A percentile compares a stretch with the other conserved stretches of the same genome.
Evolutionary conservation across 805 yeast species (phyloP).

Genomic region (Lipomyces mesembrius): DNA sequence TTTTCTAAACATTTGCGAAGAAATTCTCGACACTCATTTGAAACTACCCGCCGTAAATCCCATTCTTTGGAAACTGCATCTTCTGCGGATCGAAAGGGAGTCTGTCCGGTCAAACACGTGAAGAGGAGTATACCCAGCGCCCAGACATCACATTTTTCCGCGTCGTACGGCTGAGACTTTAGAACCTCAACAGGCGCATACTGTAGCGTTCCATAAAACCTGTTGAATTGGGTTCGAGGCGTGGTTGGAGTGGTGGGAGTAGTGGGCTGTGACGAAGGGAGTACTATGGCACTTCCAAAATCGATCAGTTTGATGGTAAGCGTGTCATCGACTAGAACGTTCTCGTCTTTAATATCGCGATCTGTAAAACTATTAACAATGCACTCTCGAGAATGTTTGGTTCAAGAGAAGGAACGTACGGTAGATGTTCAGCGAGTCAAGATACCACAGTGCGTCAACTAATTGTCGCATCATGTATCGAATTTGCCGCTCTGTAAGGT

Average conservation of each 20-base stretch:
- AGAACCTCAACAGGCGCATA: constrained; percentile 37
- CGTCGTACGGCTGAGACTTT: constrained; percentile 29
- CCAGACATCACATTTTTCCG: constrained; percentile 37
- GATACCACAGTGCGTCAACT: constrained; percentile 34
- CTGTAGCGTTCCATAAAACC: constrained; percentile 37
- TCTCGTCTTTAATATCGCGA: constrained; percentile 80
- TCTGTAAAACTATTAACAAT: constrained; percentile 8
- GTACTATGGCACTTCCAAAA: constrained; percentile 56
- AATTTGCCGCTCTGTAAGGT: constrained; percentile 32
- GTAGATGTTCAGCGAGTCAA: constrained; percentile 26
- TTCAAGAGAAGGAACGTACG: constrained; percentile 13
- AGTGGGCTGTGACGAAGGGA: constrained; percentile 12
- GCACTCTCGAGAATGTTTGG: too few species aligned
- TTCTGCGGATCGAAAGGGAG: constrained; percentile 33
- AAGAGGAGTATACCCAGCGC: constrained; percentile 33
- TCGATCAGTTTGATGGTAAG: constrained; percentile 80
- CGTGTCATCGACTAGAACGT: constrained; percentile 75
- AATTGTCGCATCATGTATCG: constrained; percentile 37
- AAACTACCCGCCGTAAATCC: constrained; percentile 24
- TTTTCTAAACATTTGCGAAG: constrained; percentile 26
- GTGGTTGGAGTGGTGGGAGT: constrained; percentile 9
- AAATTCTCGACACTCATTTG: constrained; percentile 30
- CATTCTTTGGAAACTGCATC: constrained; percentile 35
- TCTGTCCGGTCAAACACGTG: constrained; percentile 37
- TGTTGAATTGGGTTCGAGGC: constrained; percentile 18